Evolutionary conservation across 2,329 filamentous ascomycete genomes (phyloP).

Genomic region (Xylaria sp.): DNA sequence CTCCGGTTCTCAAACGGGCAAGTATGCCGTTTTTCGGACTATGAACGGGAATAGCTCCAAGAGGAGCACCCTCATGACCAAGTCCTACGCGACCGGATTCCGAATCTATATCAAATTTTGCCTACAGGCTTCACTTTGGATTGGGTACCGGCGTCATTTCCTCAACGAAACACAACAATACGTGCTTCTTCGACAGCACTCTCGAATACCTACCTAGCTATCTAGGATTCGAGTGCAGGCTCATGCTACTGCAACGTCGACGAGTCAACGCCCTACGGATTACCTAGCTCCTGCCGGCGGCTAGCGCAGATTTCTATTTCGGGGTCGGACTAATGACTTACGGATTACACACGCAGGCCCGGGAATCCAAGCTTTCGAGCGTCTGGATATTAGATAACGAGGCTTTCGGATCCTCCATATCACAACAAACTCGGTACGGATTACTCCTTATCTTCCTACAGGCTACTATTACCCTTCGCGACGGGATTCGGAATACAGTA

Average conservation of each 20-base stretch:
- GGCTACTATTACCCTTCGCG: too few relatives aligned
- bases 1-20: slow-evolving; percentile 13
- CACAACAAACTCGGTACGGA: too few relatives aligned
- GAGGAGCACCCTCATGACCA: not conserved
- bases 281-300: not conserved
- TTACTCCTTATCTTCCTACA: too few relatives aligned
- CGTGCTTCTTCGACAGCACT: not conserved
- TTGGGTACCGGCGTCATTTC: not conserved
- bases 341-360: too few relatives aligned
- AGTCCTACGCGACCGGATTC: slow-evolving; percentile 1
- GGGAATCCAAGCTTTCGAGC: too few relatives aligned
- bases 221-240: not conserved
- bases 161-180: not conserved
- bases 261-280: not conserved
- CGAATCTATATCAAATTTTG: slow-evolving; percentile 11
- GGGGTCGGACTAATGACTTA: too few relatives aligned
- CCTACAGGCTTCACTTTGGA: not conserved
- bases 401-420: too few relatives aligned
- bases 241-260: not conserved
- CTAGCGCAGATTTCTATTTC: too few relatives aligned
- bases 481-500: too few relatives aligned
- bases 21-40: slow-evolving; percentile 13
- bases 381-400: too few relatives aligned
- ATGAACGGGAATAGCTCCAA: slow-evolving; percentile 9
- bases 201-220: not conserved